Base-by-base conservation (phyloP, 179 eudicot species). In the Beta macrorhiza region DNA sequence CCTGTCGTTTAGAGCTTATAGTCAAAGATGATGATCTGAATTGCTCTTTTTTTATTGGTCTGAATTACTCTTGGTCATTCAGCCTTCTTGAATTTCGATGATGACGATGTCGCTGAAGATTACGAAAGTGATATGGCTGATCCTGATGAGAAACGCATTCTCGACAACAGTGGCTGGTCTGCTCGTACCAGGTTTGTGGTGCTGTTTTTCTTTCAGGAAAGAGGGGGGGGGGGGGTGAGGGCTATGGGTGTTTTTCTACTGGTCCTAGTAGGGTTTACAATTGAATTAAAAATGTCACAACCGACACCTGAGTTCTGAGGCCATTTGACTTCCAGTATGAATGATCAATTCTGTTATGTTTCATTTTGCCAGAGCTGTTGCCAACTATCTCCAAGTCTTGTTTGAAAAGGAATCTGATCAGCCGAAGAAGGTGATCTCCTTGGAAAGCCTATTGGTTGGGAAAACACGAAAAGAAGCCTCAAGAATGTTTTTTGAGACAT, bases 381-480 rank as follows among this genome's bases (percentile, higher is more conserved):
- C 98, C 87, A 97, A 91, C 85, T 97, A 97, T 87, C 97, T 94
- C 71, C 95, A 97, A 85, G 79, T 77, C 63, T 72, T 90, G 86
- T 97, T 97, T 87, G 89, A 89, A 17, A 94, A 92, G 80, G 98
- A 95, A 87, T 85, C 88, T 74, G 89, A 84, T 51, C 87, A 83
- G 44, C 88, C 90, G 51, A 93, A 86, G 80, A 90, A 80, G 85
- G 87, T 81, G 75, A 82, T 94, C 81, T 87, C 91, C 15, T 85
- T 97, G 89, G 97, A 89, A 83, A 89, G 83, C 80, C 89, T 97
- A 49, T 87, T 97, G 71, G 85, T 81, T 77, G 92, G 97, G 49
- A 97, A 95, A 90, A 82, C 97, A 62, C 93, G 99, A 16, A 94
- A 95, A 88, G 99, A 97, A 87, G 99, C 99, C 17, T 93, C 99